phyloP scores from a whole-genome alignment of 352 stramenopile species.

The Peronospora destructor region DNA sequence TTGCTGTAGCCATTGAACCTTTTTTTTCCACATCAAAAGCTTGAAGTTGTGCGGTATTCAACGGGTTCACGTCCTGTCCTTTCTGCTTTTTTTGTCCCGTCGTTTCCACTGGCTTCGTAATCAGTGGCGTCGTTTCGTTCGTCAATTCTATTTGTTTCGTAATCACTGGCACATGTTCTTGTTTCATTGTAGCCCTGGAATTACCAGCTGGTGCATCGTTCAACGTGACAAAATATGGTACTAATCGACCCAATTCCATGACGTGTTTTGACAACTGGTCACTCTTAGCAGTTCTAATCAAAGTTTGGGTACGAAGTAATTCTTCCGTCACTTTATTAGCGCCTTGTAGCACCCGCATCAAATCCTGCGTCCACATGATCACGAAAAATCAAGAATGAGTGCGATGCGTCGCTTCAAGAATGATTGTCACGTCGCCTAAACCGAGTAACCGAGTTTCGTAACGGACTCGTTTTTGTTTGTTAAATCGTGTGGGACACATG shows the following conservation, averaged over 20 bases:
- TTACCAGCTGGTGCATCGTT: neutral
- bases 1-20: neutral
- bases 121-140: constrained; percentile 9
- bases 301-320: constrained; percentile 31
- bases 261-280: constrained; percentile 37
- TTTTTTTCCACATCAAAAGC: neutral
- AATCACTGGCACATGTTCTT: neutral
- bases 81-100: constrained; percentile 1
- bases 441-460: neutral
- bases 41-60: constrained; percentile 1
- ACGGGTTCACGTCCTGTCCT: neutral
- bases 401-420: neutral
- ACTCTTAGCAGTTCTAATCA: constrained; percentile 23
- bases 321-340: constrained; percentile 60
- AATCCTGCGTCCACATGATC: constrained; percentile 64
- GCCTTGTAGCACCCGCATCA: constrained; percentile 62
- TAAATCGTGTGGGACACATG: constrained; percentile 1
- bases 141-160: too few relatives aligned
- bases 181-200: neutral
- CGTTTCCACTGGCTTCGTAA: constrained; percentile 5
- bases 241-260: constrained; percentile 38
- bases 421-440: constrained; percentile 5
- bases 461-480: constrained; percentile 5
- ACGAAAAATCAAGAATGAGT: neutral
- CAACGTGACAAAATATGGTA: constrained; percentile 38